A percentile compares a stretch with the other conserved stretches of the same genome.
phyloP scores from a whole-genome alignment of 2,329 filamentous ascomycete genomes.

The Nemania sp. region DNA sequence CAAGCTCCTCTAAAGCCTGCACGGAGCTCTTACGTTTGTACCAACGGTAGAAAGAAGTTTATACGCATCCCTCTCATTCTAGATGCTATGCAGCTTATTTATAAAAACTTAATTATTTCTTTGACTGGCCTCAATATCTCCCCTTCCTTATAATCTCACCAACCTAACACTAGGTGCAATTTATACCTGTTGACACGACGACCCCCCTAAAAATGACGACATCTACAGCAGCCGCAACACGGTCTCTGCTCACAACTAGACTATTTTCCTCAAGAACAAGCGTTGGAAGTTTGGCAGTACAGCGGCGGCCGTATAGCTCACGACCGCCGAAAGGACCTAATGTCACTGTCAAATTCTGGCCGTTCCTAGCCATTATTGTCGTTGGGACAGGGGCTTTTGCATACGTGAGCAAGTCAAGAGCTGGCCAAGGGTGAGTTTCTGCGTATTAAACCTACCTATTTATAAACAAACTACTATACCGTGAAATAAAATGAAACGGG shows the following conservation, averaged over 20 bases:
- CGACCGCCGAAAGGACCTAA: slow-evolving; percentile 53
- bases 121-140: not conserved
- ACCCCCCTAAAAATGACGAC: slow-evolving; percentile 21
- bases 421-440: slow-evolving; percentile 60
- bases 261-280: slow-evolving; percentile 18
- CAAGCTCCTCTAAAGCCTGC: not conserved
- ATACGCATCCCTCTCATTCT: not conserved
- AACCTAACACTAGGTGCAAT: not conserved
- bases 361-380: slow-evolving; percentile 64
- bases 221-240: not conserved
- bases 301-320: slow-evolving; percentile 56
- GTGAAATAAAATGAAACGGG: not conserved
- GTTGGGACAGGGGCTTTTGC: slow-evolving; percentile 63
- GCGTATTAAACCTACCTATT: not conserved
- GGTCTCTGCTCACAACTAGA: slow-evolving; percentile 5
- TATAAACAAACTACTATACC: not conserved
- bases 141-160: not conserved
- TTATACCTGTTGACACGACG: not conserved
- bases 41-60: slow-evolving; percentile 1
- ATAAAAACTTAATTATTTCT: too few relatives aligned
- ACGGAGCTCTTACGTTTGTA: not conserved
- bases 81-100: not conserved
- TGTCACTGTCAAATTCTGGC: slow-evolving; percentile 67
- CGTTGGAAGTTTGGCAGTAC: not conserved
- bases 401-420: slow-evolving; percentile 62